Evolutionary conservation across 108 stramenopile genomes (phyloP).

Genomic region (Conticribra guillardii): DNA sequence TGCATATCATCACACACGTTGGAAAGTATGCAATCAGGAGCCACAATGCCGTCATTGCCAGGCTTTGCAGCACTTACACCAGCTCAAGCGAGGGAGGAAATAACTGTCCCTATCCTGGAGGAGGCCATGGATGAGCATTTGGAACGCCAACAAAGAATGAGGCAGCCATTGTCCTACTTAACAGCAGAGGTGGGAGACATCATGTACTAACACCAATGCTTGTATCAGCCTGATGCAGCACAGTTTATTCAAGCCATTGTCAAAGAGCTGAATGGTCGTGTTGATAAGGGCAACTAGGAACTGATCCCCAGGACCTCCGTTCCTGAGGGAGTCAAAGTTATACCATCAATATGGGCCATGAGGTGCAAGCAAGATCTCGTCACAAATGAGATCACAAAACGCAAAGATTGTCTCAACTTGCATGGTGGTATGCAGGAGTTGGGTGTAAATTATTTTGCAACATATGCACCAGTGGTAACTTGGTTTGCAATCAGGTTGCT

Average conservation of each 20-base stretch:
- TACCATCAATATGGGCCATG: conserved; percentile 29
- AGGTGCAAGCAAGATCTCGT: conserved; percentile 27
- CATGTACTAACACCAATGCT: conserved; percentile 42
- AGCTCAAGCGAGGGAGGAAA: too few species aligned
- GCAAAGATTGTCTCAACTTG: conserved; percentile 24
- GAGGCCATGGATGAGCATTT: conserved; percentile 6
- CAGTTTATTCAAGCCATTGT: conserved; percentile 28
- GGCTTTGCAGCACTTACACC: neutral
- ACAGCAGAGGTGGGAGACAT: too few species aligned
- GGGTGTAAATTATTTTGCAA: conserved; percentile 10
- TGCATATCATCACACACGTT: conserved; percentile 2
- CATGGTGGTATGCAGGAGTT: conserved; percentile 16
- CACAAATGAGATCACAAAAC: conserved; percentile 19
- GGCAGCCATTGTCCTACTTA: conserved; percentile 19
- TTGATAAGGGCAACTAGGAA: neutral
- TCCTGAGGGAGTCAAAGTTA: neutral
- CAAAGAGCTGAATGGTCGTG: conserved; percentile 34
- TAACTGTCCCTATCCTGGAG: too few species aligned
- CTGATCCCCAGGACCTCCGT: neutral
- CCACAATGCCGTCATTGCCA: neutral
- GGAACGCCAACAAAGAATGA: conserved; percentile 9
- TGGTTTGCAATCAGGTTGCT: conserved; percentile 5
- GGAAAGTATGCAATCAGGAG: too few species aligned
- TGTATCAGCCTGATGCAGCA: conserved; percentile 16
- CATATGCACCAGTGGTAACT: conserved; percentile 2